Evolutionary conservation across 139 green algal species (phyloP).

Genomic region (Micromonas pusilla): DNA sequence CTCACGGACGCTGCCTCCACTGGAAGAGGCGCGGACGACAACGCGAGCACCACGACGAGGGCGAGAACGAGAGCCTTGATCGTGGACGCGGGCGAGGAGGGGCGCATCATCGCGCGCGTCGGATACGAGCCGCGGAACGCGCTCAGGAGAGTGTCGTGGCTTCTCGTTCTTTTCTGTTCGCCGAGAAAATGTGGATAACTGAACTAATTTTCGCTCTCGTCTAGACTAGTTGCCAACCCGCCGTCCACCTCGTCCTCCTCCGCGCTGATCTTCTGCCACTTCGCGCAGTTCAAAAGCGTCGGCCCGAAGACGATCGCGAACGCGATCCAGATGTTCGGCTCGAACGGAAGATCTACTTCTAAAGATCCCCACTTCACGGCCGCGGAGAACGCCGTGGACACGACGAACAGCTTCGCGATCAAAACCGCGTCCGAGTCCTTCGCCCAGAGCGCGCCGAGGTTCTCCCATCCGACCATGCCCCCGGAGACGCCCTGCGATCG

Average conservation of each 20-base stretch:
- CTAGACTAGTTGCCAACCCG: too few relatives aligned
- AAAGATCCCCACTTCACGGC: conserved; percentile 29
- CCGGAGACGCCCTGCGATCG: background rate
- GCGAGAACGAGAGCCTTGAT: too few relatives aligned
- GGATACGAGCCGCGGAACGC: too few relatives aligned
- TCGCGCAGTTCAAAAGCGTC: conserved; percentile 18
- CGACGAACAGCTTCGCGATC: conserved; percentile 7
- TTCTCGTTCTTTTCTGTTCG: too few relatives aligned
- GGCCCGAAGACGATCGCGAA: conserved; percentile 24
- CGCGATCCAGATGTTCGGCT: conserved; percentile 14
- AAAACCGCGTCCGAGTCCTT: conserved; percentile 15
- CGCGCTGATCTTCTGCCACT: conserved; percentile 12
- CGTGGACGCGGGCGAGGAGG: too few relatives aligned
- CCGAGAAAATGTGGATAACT: too few relatives aligned
- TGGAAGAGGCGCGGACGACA: too few relatives aligned
- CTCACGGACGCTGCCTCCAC: too few relatives aligned
- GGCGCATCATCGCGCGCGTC: too few relatives aligned
- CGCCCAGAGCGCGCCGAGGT: background rate
- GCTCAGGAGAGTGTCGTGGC: too few relatives aligned
- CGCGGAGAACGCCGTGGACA: conserved; percentile 13
- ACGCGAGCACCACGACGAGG: too few relatives aligned
- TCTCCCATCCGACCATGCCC: conserved; percentile 4
- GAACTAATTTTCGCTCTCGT: background rate
- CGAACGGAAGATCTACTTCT: conserved; percentile 25
- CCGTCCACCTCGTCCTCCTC: background rate